Base-by-base conservation (phyloP, 192 early-diverging fungal species). In the Coemansia sp. region DNA sequence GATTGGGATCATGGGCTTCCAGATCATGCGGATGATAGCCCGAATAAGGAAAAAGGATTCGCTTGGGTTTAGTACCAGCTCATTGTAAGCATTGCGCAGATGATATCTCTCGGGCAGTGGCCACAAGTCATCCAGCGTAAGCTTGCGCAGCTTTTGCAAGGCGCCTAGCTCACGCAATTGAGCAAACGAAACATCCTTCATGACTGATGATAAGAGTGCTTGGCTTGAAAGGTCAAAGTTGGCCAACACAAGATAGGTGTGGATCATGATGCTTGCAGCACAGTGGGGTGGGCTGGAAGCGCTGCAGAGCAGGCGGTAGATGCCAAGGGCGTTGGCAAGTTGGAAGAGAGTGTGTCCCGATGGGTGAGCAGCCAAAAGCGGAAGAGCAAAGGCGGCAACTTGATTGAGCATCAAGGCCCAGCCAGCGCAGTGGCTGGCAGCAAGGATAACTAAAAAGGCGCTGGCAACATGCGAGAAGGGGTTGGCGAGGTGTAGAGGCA, bases 1-100 rank as follows among this genome's bases (percentile, higher is more conserved):
- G 4, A 79, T 27, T 3, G 77, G 77, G 2, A 79, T 45, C 54
- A 74, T 31, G 11, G 77, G 77, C 27, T 68, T 60, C 77, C 77
- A 79, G 0, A 71, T 36, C 64, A 79, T 74, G 7, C 71, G 71
- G 0, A 37, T 10, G 24, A 79, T 60, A 8, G 71, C 77, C 6
- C 68, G 71, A 20, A 74, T 36, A 41, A 79, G 49, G 29, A 79
- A 79, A 27, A 79, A 19, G 6, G 71, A 35, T 54, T 79, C 68
- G 3, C 63, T 38, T 14, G 60, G 19, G 19, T 79, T 54, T 41
- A 70, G 70, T 6, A 31, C 15, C 40, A 79, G 64, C 27, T 79
- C 71, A 42, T 45, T 24, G 5, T 66, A 36, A 1, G 65, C 60
- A 27, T 42, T 27, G 4, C 37, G 32, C 0, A 79, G 32, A 11